Base-by-base conservation (phyloP, 2,329 filamentous ascomycete genomes). In the Dendrostoma leiphaemia region DNA sequence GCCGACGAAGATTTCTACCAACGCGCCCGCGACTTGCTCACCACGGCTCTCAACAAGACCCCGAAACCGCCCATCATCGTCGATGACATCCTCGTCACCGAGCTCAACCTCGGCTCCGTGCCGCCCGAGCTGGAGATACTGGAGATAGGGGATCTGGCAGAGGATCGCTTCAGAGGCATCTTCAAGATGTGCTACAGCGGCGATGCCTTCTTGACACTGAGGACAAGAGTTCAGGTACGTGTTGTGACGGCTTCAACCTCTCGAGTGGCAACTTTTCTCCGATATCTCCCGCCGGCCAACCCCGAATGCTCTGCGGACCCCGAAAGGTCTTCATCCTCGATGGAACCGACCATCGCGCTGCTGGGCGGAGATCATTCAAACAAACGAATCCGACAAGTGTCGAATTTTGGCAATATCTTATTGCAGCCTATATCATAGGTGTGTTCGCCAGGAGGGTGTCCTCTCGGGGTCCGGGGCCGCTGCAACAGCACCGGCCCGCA, bases 161-260 rank as follows among this genome's bases (percentile, higher is more conserved):
- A 97, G 74, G 94, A 99, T 76, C 82, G 93, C 50, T 99, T 99
- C 71, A 84, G 94, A 56, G 94, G 94, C 68, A 97, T 99, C 63
- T 99, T 99, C 81, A 97, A 97, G 73, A 97, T 99, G 93, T 93
- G 89, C 70, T 99, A 99, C 71, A 85, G 89, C 2, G 94, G 94
- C 62, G 93, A 99, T 74, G 93, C 94, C 28, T 97, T 92, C 69
- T 74, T 99, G 73, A 97, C 94, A 24, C 80, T 99, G 60, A 94
- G 94, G 71, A 99, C 94, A 55, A 85, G 91, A 73, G 94, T 99
- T 60, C 94, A 99, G 79, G 85, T 89, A 81, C 60, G 83, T 78
- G 63, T n/a, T n/a, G n/a, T n/a, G n/a, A 49, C 46, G 24, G 45
- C 51, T 34, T 57, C 52, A 49, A 55, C 54, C 47, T 44, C 51